phyloP scores from a whole-genome alignment of 768 basidiomycete genomes.

The Leccinum disarticulatum region DNA sequence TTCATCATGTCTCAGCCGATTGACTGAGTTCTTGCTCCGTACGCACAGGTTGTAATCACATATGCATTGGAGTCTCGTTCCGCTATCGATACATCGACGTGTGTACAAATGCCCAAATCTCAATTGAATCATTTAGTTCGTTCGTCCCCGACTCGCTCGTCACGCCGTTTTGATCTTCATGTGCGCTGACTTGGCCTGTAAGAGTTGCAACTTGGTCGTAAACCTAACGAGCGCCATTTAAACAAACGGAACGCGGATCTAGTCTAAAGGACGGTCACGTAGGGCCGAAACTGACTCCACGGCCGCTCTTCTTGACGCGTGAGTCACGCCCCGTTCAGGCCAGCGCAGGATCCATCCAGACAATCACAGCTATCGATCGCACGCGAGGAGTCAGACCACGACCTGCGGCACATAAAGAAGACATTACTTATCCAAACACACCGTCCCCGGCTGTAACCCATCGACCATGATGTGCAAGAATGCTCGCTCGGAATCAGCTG shows the following conservation, averaged over 20 bases:
- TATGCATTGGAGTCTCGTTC: too few species aligned
- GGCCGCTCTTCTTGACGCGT: conserved; percentile 33
- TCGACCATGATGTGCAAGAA: too few species aligned
- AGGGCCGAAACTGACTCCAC: too few species aligned
- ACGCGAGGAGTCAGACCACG: conserved; percentile 68
- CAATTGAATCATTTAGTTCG: neutral
- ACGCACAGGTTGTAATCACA: neutral
- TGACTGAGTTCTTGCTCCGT: conserved; percentile 2
- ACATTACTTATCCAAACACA: conserved; percentile 63
- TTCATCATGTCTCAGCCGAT: neutral
- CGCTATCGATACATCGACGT: neutral
- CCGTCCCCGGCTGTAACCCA: too few species aligned
- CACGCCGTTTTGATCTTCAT: conserved; percentile 70
- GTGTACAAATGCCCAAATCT: neutral
- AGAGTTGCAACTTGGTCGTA: conserved; percentile 68
- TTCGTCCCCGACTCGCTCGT: neutral
- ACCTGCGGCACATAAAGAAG: conserved; percentile 29
- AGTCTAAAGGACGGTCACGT: too few species aligned
- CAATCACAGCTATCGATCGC: conserved; percentile 64
- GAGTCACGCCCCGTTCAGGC: conserved; percentile 72
- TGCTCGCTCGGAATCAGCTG: too few species aligned
- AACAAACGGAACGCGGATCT: too few species aligned
- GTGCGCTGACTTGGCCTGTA: conserved; percentile 75
- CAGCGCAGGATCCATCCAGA: conserved; percentile 78
- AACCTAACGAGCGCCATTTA: neutral